These are phyloP conservation scores for Metschnikowia chrysomelidarum DNA, from an alignment of 805 yeast genomes.

Conservation along the genomic window DNA sequence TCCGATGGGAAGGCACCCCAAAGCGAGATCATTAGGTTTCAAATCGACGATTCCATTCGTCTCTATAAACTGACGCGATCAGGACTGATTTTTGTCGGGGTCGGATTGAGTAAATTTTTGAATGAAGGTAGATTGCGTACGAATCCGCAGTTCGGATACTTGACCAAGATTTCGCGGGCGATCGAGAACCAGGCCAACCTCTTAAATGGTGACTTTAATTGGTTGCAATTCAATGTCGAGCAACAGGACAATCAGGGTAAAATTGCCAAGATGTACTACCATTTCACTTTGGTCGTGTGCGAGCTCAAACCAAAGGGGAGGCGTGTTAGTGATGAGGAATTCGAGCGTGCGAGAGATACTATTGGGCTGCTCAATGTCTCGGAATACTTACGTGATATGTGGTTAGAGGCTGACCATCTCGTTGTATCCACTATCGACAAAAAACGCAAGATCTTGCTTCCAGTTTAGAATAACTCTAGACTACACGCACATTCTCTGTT, in stretches of 20 bases:
- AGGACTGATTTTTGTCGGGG: conserved; percentile 17
- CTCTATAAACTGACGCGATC: conserved; percentile 8
- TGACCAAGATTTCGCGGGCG: conserved; percentile 10
- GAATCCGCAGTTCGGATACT: conserved; percentile 10
- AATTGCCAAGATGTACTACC: conserved; percentile 9
- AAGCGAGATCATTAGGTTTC: conserved; percentile 2
- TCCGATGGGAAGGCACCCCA: background rate
- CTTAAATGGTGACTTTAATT: conserved; percentile 6
- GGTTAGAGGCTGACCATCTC: conserved; percentile 8
- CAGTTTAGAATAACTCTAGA: too few relatives aligned
- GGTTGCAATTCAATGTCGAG: conserved; percentile 11
- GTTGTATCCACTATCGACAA: conserved; percentile 2
- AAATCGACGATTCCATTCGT: conserved; percentile 3
- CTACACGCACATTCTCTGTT: too few relatives aligned
- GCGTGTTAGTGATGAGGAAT: conserved; percentile 7
- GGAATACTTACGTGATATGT: background rate
- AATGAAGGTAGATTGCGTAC: background rate
- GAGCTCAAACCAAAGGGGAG: conserved; percentile 11
- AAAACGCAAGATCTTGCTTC: conserved; percentile 1
- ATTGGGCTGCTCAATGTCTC: conserved; percentile 3
- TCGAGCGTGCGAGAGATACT: background rate
- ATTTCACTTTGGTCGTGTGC: conserved; percentile 17
- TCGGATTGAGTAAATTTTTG: conserved; percentile 8
- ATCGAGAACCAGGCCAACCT: conserved; percentile 13
- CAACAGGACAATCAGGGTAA: background rate